A percentile compares a stretch with the other conserved stretches of the same genome.
Conservation (phyloP, 139 green algal species). For the Astrephomene gubernaculifera region DNA sequence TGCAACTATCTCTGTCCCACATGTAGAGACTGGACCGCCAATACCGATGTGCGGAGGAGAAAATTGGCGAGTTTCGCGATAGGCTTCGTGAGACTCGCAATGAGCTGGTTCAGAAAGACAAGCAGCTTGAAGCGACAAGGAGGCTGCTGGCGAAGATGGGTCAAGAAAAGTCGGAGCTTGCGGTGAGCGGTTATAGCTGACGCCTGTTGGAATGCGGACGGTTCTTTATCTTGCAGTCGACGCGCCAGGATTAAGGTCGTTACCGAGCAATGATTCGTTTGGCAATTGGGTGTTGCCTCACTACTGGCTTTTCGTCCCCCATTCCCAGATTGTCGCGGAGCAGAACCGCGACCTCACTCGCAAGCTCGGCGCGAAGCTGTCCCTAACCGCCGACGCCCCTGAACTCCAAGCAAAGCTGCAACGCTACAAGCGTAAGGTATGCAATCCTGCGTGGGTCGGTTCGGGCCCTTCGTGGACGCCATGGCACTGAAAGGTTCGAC, state of each 20-base stretch:
- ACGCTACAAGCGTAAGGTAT: conserved; percentile 28
- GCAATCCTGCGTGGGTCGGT: too few species aligned
- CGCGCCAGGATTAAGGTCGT: background rate
- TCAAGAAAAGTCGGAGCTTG: background rate
- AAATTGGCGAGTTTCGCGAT: conserved; percentile 13
- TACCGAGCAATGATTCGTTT: too few species aligned
- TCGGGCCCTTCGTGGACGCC: too few species aligned
- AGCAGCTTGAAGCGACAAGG: conserved; percentile 17
- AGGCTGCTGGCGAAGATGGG: background rate
- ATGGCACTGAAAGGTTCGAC: too few species aligned
- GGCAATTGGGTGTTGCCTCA: too few species aligned
- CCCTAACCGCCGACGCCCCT: background rate
- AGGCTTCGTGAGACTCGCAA: background rate
- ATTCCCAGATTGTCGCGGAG: background rate
- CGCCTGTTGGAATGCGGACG: background rate
- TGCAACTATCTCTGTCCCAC: background rate
- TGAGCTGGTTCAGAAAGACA: conserved; percentile 11
- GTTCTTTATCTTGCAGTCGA: background rate
- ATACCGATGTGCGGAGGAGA: background rate
- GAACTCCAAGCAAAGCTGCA: conserved; percentile 31
- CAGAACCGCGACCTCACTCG: conserved; percentile 19
- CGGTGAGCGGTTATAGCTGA: background rate
- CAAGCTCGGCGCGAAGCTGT: conserved; percentile 32
- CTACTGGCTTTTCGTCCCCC: too few species aligned
- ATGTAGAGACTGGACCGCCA: conserved; percentile 5